Conservation (phyloP, 2,329 filamentous ascomycete species). For the Botrytis fabae region DNA sequence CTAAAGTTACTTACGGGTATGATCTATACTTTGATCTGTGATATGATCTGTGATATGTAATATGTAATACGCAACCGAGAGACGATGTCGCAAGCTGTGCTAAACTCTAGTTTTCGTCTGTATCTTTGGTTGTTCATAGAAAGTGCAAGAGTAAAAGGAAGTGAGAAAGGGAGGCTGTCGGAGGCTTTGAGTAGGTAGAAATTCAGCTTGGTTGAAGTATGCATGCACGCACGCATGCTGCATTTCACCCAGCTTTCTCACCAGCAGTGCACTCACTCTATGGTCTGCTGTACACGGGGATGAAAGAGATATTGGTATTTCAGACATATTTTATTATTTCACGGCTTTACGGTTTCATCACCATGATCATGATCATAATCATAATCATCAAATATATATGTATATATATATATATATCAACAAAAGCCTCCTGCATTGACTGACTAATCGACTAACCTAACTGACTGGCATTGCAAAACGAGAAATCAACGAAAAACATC, state of each 20-base stretch:
- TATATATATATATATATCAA: not conserved
- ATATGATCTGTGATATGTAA: too few relatives aligned
- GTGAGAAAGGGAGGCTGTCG: too few relatives aligned
- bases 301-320: not conserved
- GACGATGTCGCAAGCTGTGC: not conserved
- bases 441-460: constrained; percentile 20
- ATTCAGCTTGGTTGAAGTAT: too few relatives aligned
- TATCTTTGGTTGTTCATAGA: not conserved
- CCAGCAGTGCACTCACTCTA: not conserved
- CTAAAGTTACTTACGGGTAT: not conserved
- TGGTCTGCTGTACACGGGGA: too few relatives aligned
- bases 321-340: not conserved
- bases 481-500: not conserved
- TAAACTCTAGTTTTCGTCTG: not conserved
- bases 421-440: constrained; percentile 25
- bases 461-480: constrained; percentile 13
- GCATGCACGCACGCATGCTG: not conserved
- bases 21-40: not conserved
- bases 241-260: not conserved
- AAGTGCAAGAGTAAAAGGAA: too few relatives aligned
- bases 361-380: not conserved
- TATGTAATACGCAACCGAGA: not conserved
- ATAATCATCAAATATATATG: not conserved
- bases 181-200: too few relatives aligned
- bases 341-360: not conserved